These are phyloP conservation scores for Penicillium alfredii DNA, from an alignment of 495 filamentous ascomycete genomes.

Conservation along the genomic window DNA sequence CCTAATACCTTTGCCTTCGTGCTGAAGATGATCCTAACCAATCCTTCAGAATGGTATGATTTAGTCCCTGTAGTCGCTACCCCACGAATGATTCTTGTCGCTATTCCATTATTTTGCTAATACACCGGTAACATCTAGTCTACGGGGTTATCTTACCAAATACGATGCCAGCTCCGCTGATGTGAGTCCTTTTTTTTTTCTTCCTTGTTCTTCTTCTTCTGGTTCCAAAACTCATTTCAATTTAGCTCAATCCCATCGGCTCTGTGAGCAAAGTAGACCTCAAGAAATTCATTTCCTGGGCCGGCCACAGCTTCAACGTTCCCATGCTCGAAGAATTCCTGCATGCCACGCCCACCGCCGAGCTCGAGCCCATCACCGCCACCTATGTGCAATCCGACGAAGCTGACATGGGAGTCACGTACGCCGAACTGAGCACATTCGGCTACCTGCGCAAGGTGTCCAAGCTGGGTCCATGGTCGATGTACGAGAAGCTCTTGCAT, in stretches of 20 bases:
- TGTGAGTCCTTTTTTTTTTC: slow-evolving; percentile 31
- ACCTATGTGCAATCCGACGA: slow-evolving; percentile 36
- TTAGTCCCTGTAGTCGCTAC: no score
- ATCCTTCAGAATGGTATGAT: slow-evolving; percentile 31
- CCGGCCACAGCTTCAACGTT: slow-evolving; percentile 54
- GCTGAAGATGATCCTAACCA: slow-evolving; percentile 5
- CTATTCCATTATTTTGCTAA: neutral
- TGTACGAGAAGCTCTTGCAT: slow-evolving; percentile 64
- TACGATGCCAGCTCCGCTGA: slow-evolving; percentile 59
- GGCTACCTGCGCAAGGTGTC: slow-evolving; percentile 62
- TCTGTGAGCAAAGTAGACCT: slow-evolving; percentile 69
- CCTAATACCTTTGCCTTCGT: neutral
- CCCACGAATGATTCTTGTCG: no score
- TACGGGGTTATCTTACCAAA: slow-evolving; percentile 69
- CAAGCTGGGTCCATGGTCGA: slow-evolving; percentile 67
- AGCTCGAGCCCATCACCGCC: slow-evolving; percentile 73
- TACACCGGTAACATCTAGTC: slow-evolving; percentile 17
- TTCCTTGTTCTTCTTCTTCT: no score
- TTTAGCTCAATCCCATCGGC: slow-evolving; percentile 60
- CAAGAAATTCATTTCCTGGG: slow-evolving; percentile 70
- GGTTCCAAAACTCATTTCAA: neutral
- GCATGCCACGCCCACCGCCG: slow-evolving; percentile 70
- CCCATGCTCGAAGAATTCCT: slow-evolving; percentile 72
- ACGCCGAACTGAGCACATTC: slow-evolving; percentile 51
- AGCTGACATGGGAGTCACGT: slow-evolving; percentile 66